A percentile compares a stretch with the other conserved stretches of the same genome.
Evolutionary conservation across 2,329 filamentous ascomycete species (phyloP).

Genomic region (Monosporascus sp.): DNA sequence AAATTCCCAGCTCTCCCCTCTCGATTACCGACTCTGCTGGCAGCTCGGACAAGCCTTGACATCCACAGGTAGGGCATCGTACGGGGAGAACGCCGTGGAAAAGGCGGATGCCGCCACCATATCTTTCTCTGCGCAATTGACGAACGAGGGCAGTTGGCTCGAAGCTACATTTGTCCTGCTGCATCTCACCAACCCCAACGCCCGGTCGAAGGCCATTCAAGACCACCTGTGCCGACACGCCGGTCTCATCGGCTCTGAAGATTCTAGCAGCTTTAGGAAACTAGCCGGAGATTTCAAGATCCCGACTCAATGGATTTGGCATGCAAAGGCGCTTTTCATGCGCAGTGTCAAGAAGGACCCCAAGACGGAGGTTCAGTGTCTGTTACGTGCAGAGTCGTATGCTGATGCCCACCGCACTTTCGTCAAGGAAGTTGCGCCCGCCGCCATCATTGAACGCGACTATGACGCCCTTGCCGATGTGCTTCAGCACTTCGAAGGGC

Average conservation of each 20-base stretch:
- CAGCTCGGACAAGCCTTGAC: conserved; percentile 70
- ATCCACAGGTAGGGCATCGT: conserved; percentile 45
- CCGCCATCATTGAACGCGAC: conserved; percentile 76
- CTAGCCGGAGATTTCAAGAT: conserved; percentile 64
- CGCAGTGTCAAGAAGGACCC: conserved; percentile 67
- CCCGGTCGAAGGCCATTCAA: conserved; percentile 63
- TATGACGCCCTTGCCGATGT: conserved; percentile 65
- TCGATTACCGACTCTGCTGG: conserved; percentile 76
- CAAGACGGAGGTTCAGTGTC: conserved; percentile 67
- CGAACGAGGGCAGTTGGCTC: conserved; percentile 60
- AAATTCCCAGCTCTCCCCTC: conserved; percentile 68
- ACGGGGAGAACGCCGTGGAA: conserved; percentile 47
- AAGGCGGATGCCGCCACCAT: conserved; percentile 63
- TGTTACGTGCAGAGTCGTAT: conserved; percentile 72
- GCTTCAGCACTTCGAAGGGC: conserved; percentile 65
- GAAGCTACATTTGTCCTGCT: conserved; percentile 73
- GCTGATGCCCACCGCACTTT: conserved; percentile 82
- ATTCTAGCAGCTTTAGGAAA: conserved; percentile 50
- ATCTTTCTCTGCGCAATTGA: conserved; percentile 61
- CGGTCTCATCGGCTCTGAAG: conserved; percentile 56
- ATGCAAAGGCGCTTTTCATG: conserved; percentile 79
- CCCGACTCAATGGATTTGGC: conserved; percentile 76
- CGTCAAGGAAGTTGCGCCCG: conserved; percentile 73
- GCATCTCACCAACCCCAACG: conserved; percentile 61
- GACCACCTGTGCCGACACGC: conserved; percentile 72